Percentiles rank a stretch among this genome's conserved stretches.
phyloP scores from a whole-genome alignment of 306 rosid species.

The Oemleria cerasiformis region DNA sequence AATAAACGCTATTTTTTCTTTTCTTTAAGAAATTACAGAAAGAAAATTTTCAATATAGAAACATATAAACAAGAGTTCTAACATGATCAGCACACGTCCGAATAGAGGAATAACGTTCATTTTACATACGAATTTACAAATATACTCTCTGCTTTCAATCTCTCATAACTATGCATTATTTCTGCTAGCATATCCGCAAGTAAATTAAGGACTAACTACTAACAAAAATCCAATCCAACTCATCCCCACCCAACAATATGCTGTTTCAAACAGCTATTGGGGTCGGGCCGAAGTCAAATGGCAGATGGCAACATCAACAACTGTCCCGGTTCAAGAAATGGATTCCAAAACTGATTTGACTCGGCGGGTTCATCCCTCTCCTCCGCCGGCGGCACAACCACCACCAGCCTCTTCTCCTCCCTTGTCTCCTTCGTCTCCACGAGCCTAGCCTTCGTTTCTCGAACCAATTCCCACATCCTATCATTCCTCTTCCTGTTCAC shows the following conservation, averaged over 20 bases:
- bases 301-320: constrained; percentile 27
- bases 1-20: neutral
- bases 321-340: constrained; percentile 66
- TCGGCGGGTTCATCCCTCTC: constrained; percentile 19
- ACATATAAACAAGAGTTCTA: neutral
- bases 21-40: neutral
- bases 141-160: too few relatives aligned
- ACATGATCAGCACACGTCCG: neutral
- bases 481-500: constrained; percentile 47
- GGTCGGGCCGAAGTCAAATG: constrained; percentile 12
- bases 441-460: constrained; percentile 25
- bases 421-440: constrained; percentile 35
- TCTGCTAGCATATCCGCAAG: too few relatives aligned
- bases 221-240: neutral
- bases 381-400: neutral
- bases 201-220: neutral
- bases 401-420: constrained; percentile 42
- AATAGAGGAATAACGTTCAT: neutral
- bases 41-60: neutral
- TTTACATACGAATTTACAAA: neutral
- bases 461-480: constrained; percentile 62
- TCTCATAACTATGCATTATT: neutral
- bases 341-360: constrained; percentile 52
- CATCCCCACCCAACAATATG: neutral
- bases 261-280: constrained; percentile 37